These are phyloP conservation scores for Rhizoclosmatium globosum DNA, from an alignment of 192 early-diverging fungal species.

Conservation along the genomic window DNA sequence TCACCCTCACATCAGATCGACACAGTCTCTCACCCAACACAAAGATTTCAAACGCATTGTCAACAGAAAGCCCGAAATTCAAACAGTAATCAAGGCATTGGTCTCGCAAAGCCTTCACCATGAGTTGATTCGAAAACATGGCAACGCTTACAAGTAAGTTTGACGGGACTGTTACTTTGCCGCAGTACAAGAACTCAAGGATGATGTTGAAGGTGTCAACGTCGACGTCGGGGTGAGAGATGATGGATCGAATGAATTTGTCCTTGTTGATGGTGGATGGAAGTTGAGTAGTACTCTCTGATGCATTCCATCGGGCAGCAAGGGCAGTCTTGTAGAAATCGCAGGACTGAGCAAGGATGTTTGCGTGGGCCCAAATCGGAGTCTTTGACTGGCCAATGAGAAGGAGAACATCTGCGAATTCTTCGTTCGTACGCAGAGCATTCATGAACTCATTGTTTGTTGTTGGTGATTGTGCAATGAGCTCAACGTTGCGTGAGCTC, in stretches of 20 bases:
- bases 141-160: background rate
- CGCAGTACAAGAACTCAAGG: background rate
- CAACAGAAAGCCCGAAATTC: no score
- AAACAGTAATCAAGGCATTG: no score
- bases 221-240: background rate
- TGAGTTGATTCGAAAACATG: background rate
- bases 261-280: no score
- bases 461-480: no score
- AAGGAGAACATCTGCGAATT: conserved; percentile 3
- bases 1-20: no score
- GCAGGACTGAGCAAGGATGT: background rate
- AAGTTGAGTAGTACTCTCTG: no score
- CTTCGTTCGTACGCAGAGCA: no score
- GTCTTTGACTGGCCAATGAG: background rate
- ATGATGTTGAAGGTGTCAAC: background rate
- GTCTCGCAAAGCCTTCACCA: no score
- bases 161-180: background rate
- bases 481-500: no score
- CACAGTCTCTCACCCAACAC: no score
- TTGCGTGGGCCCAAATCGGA: background rate
- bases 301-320: background rate
- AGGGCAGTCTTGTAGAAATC: background rate
- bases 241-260: background rate
- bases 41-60: no score
- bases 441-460: no score